Evolutionary conservation across 441 rosid genomes (phyloP).

Genomic region (Gossypium lobatum): DNA sequence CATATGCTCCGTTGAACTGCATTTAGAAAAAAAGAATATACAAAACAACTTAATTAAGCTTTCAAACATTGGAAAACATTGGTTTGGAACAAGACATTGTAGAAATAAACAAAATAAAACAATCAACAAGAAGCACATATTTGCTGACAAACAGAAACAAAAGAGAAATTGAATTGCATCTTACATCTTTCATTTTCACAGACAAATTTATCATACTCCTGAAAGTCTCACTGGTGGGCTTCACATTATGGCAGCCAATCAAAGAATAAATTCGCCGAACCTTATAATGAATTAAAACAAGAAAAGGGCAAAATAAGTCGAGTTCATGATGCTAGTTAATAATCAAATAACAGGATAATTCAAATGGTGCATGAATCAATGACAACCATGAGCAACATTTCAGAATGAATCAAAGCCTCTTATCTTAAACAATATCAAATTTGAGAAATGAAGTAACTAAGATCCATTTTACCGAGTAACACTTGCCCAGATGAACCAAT

Average conservation of each 20-base stretch:
- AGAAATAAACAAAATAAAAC: conserved; percentile 11
- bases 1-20: conserved; percentile 76
- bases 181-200: conserved; percentile 81
- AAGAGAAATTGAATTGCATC: conserved; percentile 13
- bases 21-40: conserved; percentile 14
- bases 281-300: conserved; percentile 24
- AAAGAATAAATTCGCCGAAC: conserved; percentile 58
- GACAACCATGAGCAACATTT: neutral
- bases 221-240: conserved; percentile 62
- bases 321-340: neutral
- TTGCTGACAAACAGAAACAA: neutral
- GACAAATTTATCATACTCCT: conserved; percentile 56
- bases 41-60: neutral
- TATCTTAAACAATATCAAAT: neutral
- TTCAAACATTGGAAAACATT: conserved; percentile 2
- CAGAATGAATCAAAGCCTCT: neutral
- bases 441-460: neutral
- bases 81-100: neutral
- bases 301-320: neutral
- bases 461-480: neutral
- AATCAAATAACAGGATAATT: neutral
- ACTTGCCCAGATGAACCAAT: neutral
- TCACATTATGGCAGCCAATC: conserved; percentile 42
- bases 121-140: conserved; percentile 4
- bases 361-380: neutral